Percentiles rank a stretch among this genome's conserved stretches.
Evolutionary conservation across 371 early-diverging fungal species (phyloP).

Genomic region (Syncephalis fuscata): DNA sequence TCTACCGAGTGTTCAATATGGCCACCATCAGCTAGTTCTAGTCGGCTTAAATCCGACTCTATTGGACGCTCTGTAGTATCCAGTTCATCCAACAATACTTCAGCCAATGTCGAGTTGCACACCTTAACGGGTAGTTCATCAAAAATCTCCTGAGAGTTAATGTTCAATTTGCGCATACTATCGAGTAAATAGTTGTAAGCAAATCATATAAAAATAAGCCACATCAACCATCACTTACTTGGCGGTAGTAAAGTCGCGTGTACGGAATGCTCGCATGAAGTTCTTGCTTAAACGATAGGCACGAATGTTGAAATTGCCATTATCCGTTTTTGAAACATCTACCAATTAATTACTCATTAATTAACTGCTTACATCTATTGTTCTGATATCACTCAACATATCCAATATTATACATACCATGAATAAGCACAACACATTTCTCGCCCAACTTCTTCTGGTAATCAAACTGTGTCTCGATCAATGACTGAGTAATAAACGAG

Average conservation of each 20-base stretch:
- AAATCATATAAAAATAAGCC: too few species aligned
- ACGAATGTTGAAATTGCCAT: constrained; percentile 73
- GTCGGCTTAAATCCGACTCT: constrained; percentile 63
- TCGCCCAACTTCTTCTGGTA: constrained; percentile 74
- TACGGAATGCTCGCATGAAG: constrained; percentile 72
- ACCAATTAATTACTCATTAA: too few species aligned
- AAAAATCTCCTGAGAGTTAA: constrained; percentile 72
- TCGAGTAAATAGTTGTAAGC: too few species aligned
- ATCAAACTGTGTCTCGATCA: constrained; percentile 80
- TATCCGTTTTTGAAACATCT: constrained; percentile 68
- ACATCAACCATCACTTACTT: too few species aligned
- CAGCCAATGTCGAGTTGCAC: constrained; percentile 65
- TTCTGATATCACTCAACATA: too few species aligned
- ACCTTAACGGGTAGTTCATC: constrained; percentile 80
- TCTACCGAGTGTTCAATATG: constrained; percentile 82
- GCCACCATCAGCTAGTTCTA: constrained; percentile 63
- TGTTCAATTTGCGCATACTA: constrained; percentile 18
- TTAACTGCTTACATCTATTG: neutral
- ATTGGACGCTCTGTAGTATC: constrained; percentile 35
- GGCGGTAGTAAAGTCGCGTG: constrained; percentile 74
- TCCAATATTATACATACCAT: constrained; percentile 29
- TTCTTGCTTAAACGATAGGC: constrained; percentile 75
- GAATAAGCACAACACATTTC: constrained; percentile 79
- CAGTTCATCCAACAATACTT: constrained; percentile 66
- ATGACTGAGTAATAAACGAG: constrained; percentile 74